Evolutionary conservation across 176 grass and related monocot genomes (phyloP).

Genomic region (Coix lacrymajobi): DNA sequence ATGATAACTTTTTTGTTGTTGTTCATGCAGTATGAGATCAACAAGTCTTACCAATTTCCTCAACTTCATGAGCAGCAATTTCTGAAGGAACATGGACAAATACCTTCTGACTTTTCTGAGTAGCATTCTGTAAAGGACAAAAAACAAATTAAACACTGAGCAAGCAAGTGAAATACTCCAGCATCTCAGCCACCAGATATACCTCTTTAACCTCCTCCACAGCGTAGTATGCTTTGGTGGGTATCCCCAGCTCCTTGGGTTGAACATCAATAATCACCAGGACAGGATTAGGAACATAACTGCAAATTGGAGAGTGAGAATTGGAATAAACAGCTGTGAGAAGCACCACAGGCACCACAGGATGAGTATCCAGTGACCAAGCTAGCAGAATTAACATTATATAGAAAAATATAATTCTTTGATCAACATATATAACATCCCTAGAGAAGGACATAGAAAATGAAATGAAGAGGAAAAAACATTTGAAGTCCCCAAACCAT

Average conservation of each 20-base stretch:
- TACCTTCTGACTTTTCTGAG: constrained; percentile 96
- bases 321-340: not conserved
- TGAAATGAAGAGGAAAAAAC: not conserved
- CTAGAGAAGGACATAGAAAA: not conserved
- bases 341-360: not conserved
- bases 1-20: not conserved
- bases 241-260: constrained; percentile 95
- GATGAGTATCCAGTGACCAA: not conserved
- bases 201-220: constrained; percentile 98
- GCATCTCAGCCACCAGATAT: not conserved
- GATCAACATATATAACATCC: not conserved
- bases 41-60: constrained; percentile 77
- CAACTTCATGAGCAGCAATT: constrained; percentile 97
- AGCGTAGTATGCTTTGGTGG: constrained; percentile 89
- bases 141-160: constrained; percentile 7
- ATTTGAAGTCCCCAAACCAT: not conserved
- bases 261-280: constrained; percentile 99
- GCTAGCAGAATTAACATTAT: not conserved
- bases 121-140: constrained; percentile 68
- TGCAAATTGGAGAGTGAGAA: constrained; percentile 14
- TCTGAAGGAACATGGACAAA: constrained; percentile 98
- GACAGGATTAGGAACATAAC: constrained; percentile 89
- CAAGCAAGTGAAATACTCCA: constrained; percentile 6
- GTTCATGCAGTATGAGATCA: not conserved
- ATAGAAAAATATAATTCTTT: not conserved